Evolutionary conservation across 2,329 filamentous ascomycete species (phyloP).

Genomic region (Ascosphaera acerosa): DNA sequence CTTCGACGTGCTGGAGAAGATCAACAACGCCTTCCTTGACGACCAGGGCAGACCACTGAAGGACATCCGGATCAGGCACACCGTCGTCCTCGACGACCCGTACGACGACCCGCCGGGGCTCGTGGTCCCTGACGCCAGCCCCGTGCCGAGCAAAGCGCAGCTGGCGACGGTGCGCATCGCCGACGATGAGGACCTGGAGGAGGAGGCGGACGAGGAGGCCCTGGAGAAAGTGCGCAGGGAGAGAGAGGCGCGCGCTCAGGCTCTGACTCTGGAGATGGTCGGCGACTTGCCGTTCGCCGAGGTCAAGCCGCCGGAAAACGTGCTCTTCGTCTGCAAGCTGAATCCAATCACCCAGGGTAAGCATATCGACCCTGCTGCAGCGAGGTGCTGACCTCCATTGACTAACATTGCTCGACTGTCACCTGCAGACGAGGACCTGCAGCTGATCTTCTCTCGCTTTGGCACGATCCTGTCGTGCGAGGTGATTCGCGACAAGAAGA

Average conservation of each 20-base stretch:
- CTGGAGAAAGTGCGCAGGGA: conserved; percentile 61
- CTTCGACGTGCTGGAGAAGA: conserved; percentile 79
- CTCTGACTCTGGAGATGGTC: conserved; percentile 89
- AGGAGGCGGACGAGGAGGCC: conserved; percentile 55
- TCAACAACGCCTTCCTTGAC: conserved; percentile 75
- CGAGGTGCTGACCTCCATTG: neutral
- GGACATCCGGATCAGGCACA: conserved; percentile 86
- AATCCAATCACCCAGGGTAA: conserved; percentile 70
- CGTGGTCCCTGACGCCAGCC: conserved; percentile 52
- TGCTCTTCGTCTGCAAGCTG: conserved; percentile 93
- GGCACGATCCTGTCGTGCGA: conserved; percentile 89
- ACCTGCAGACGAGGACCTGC: conserved; percentile 52
- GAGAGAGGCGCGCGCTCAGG: conserved; percentile 77
- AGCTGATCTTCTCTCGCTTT: conserved; percentile 91
- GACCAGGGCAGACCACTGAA: conserved; percentile 67
- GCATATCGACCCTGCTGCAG: conserved; percentile 3
- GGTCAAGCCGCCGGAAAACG: conserved; percentile 89
- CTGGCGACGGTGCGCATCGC: conserved; percentile 77
- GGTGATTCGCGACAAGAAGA: conserved; percentile 81
- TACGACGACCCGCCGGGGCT: conserved; percentile 60
- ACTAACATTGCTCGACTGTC: neutral
- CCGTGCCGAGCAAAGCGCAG: conserved; percentile 58
- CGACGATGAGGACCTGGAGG: conserved; percentile 60
- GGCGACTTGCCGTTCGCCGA: conserved; percentile 93
- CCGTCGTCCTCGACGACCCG: conserved; percentile 74